Conservation (phyloP, 2,329 filamentous ascomycete species). For the Xenosphaeropsis pyriputrescens region DNA sequence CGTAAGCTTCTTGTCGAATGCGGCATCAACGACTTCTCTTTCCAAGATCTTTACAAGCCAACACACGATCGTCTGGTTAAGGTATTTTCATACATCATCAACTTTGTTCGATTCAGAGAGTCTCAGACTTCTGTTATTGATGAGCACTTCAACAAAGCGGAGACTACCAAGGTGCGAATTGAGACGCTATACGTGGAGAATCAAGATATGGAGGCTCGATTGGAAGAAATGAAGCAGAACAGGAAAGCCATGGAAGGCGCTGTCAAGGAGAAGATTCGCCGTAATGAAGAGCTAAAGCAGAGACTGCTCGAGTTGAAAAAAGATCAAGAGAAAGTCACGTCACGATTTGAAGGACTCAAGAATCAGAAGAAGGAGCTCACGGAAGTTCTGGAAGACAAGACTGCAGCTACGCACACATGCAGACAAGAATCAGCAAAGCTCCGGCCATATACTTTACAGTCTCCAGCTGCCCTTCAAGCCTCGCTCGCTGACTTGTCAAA, state of each 20-base stretch:
- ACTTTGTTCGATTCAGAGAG: constrained; percentile 95
- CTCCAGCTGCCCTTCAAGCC: constrained; percentile 68
- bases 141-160: constrained; percentile 82
- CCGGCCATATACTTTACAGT: constrained; percentile 83
- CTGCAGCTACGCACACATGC: constrained; percentile 51
- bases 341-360: constrained; percentile 72
- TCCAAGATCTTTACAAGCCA: constrained; percentile 81
- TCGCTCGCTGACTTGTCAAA: constrained; percentile 71
- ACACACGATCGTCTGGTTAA: constrained; percentile 83
- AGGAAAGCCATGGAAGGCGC: constrained; percentile 68
- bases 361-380: constrained; percentile 67
- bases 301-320: constrained; percentile 66
- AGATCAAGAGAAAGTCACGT: constrained; percentile 69
- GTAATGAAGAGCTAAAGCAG: constrained; percentile 79
- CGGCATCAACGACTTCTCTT: constrained; percentile 85
- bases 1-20: constrained; percentile 72
- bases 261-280: constrained; percentile 69
- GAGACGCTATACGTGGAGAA: constrained; percentile 78
- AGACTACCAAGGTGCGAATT: constrained; percentile 74
- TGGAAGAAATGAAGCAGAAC: constrained; percentile 70
- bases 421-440: constrained; percentile 82
- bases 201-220: constrained; percentile 65
- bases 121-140: constrained; percentile 83
- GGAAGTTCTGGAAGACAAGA: constrained; percentile 55
- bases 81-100: constrained; percentile 96